A percentile compares a stretch with the other conserved stretches of the same genome.
Conservation (phyloP, 2,329 filamentous ascomycete species). For the Tolypocladium sp. region DNA sequence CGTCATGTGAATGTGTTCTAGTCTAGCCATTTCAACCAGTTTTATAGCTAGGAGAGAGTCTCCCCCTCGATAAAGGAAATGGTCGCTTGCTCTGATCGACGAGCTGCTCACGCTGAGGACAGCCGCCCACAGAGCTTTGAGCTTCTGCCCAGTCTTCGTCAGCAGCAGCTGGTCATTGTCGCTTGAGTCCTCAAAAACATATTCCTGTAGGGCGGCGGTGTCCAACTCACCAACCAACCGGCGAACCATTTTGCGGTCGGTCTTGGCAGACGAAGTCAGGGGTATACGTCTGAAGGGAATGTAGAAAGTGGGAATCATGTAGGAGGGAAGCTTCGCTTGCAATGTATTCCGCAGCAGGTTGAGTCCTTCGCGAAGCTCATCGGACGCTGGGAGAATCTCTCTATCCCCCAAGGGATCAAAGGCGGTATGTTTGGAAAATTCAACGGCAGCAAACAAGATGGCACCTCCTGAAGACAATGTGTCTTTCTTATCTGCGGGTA, state of each 20-base stretch:
- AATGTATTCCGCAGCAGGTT: not conserved
- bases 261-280: not conserved
- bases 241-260: not conserved
- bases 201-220: not conserved
- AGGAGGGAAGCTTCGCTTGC: not conserved
- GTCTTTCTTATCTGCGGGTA: not conserved
- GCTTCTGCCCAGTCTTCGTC: not conserved
- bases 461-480: not conserved
- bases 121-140: not conserved
- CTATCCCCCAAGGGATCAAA: not conserved
- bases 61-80: not conserved
- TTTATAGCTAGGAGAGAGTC: not conserved
- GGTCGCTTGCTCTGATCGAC: not conserved
- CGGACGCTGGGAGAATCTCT: not conserved
- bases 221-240: not conserved
- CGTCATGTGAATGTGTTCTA: not conserved
- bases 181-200: not conserved
- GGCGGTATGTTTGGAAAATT: not conserved
- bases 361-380: not conserved
- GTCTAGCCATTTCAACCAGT: not conserved
- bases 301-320: not conserved
- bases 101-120: not conserved
- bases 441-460: not conserved
- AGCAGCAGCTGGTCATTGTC: not conserved
- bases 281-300: not conserved